Evolutionary conservation across 2,329 filamentous ascomycete species (phyloP), one percentile per base, ranked within the genome.

Genomic region (Claviceps sp.): DNA sequence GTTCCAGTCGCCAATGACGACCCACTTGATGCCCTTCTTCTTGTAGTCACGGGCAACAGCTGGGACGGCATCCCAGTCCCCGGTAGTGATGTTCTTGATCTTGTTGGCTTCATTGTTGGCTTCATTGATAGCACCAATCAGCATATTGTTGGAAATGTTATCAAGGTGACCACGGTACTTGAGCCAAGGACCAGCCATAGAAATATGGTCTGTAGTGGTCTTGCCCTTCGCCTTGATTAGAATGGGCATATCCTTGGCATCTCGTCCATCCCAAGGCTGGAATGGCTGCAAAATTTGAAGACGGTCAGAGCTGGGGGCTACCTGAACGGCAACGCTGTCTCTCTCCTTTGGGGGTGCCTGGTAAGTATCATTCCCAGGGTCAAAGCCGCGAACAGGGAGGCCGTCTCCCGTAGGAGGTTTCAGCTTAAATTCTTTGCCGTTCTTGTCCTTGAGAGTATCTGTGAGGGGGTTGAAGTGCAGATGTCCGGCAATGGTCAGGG

Each of bases 61-160:
- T 54, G 93, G 93, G 53, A 98, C 93, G 55, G 88, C 87, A 66
- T 85, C 89, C 69, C 81, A 91, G 60, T 90, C 82, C 63, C 84
- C 87, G 57, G 77, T 95, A 64, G 86, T 84, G 72, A 80, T 74
- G 82, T 98, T 96, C 80, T 88, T 85, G 71, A 98, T 77, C 80
- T 94, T 95, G 83, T 98, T 98, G 64, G 89, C 90, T 78, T 97
- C 89, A 55, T 85, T 89, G 73, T 97, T 98, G 66, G 87, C 90
- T 64, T 85, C 84, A 75, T 96, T 98, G 75, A 89, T 88, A 65
- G 93, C 93, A 75, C 91, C 91, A 63, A 97, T 96, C 70, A 97
- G 74, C 89, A 96, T 95, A 81, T 97, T 97, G 84, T 97, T 96
- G 68, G 90, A 96, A 75, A 97, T 96, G 81, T 97, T 97, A 82